Percentiles rank a stretch among this genome's conserved stretches.
Conservation (phyloP, 2,329 filamentous ascomycete genomes). For the Rhinocladiella similis region DNA sequence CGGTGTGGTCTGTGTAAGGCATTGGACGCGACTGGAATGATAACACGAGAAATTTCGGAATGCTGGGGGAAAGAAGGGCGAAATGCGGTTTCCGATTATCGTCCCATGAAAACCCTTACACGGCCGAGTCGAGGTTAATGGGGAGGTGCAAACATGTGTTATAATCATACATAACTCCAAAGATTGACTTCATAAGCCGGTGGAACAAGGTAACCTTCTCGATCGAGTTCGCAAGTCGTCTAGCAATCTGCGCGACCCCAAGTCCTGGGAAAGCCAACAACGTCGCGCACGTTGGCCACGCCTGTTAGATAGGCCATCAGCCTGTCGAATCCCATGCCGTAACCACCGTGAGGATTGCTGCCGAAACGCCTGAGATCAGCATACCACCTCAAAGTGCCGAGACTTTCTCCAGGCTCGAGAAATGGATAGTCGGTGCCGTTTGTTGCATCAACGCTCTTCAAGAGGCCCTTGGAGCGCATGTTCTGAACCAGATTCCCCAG, state of each 20-base stretch:
- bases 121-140: too few relatives aligned
- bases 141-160: too few relatives aligned
- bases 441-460: slow-evolving; percentile 33
- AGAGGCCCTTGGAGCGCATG: slow-evolving; percentile 69
- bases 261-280: slow-evolving; percentile 80
- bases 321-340: slow-evolving; percentile 86
- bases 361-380: slow-evolving; percentile 84
- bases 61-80: slow-evolving; percentile 2
- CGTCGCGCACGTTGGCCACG: slow-evolving; percentile 78
- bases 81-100: background rate
- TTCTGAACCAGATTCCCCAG: slow-evolving; percentile 65
- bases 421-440: slow-evolving; percentile 35
- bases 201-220: background rate
- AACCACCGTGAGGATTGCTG: slow-evolving; percentile 88
- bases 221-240: slow-evolving; percentile 12
- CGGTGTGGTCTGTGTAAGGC: slow-evolving; percentile 13
- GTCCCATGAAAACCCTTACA: too few relatives aligned
- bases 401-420: slow-evolving; percentile 39
- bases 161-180: too few relatives aligned
- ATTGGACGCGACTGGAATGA: slow-evolving; percentile 18
- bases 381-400: slow-evolving; percentile 75
- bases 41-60: slow-evolving; percentile 11
- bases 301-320: slow-evolving; percentile 81
- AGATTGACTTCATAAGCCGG: too few relatives aligned
- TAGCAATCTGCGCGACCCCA: slow-evolving; percentile 54